Evolutionary conservation across 306 rosid genomes (phyloP).

Genomic region (Quercus wislizeni): DNA sequence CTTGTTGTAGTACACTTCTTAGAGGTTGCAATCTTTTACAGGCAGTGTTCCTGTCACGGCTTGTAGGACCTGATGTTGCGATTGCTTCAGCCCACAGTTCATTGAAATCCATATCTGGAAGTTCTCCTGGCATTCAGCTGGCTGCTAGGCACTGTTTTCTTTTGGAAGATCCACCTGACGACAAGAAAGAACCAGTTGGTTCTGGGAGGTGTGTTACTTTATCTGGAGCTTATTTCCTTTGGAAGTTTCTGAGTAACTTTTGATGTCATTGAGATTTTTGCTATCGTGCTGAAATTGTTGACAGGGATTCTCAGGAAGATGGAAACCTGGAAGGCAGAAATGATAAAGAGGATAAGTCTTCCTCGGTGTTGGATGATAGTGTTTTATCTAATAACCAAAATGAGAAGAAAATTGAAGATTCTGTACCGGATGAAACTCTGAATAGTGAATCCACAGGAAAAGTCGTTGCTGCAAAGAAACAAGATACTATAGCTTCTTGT

Average conservation of each 20-base stretch:
- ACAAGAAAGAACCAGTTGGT: slow-evolving; percentile 43
- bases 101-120: slow-evolving; percentile 59
- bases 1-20: neutral
- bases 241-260: slow-evolving; percentile 16
- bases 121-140: slow-evolving; percentile 64
- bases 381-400: slow-evolving; percentile 31
- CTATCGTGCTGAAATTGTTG: slow-evolving; percentile 33
- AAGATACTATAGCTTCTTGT: slow-evolving; percentile 21
- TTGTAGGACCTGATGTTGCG: slow-evolving; percentile 77
- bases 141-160: slow-evolving; percentile 74
- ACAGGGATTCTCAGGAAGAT: slow-evolving; percentile 43
- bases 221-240: slow-evolving; percentile 22
- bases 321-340: slow-evolving; percentile 35
- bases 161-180: slow-evolving; percentile 74
- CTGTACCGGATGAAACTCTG: slow-evolving; percentile 40
- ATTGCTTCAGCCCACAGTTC: slow-evolving; percentile 78
- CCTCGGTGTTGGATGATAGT: slow-evolving; percentile 32
- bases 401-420: slow-evolving; percentile 35
- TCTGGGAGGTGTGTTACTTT: slow-evolving; percentile 53
- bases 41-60: slow-evolving; percentile 73
- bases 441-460: slow-evolving; percentile 38
- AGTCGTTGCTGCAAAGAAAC: slow-evolving; percentile 33
- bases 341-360: slow-evolving; percentile 40
- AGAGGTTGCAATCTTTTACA: slow-evolving; percentile 33
- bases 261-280: slow-evolving; percentile 33